Conservation (phyloP, 2,329 filamentous ascomycete species). For the Claviceps maximensis region DNA sequence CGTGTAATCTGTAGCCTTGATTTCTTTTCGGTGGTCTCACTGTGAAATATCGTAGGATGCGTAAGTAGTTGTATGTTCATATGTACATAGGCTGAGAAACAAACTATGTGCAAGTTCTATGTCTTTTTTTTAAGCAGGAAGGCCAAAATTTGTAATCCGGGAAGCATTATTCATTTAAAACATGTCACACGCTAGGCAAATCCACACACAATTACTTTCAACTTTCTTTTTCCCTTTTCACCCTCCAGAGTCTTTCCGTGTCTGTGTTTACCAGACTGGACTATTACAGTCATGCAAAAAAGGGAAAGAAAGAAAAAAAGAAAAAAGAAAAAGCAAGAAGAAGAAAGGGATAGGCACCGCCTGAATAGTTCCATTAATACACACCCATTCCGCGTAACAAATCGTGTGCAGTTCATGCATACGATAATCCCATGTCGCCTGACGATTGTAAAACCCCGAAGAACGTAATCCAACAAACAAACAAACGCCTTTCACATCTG, state of each 20-base stretch:
- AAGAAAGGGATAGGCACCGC: background rate
- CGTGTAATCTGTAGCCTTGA: too few relatives aligned
- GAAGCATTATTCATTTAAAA: too few relatives aligned
- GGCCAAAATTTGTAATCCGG: too few relatives aligned
- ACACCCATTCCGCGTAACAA: background rate
- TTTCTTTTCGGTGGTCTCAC: too few relatives aligned
- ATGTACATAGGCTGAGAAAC: too few relatives aligned
- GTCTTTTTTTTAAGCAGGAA: too few relatives aligned
- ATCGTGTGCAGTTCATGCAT: too few relatives aligned
- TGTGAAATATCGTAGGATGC: too few relatives aligned
- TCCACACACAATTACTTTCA: background rate
- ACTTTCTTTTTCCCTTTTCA: background rate
- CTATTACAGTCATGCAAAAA: background rate
- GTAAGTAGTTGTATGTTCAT: too few relatives aligned
- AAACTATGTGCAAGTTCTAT: too few relatives aligned
- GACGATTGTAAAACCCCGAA: background rate
- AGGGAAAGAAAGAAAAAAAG: background rate
- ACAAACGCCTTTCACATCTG: background rate
- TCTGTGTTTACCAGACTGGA: background rate
- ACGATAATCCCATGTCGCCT: background rate
- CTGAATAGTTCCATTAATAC: background rate
- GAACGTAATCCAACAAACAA: background rate
- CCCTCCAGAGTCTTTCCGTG: too few relatives aligned
- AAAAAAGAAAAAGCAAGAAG: background rate
- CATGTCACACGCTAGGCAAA: background rate